Percentiles rank a stretch among this genome's conserved stretches.
phyloP scores from a whole-genome alignment of 768 basidiomycete species.

The Omphalotus guepiniiformis region DNA sequence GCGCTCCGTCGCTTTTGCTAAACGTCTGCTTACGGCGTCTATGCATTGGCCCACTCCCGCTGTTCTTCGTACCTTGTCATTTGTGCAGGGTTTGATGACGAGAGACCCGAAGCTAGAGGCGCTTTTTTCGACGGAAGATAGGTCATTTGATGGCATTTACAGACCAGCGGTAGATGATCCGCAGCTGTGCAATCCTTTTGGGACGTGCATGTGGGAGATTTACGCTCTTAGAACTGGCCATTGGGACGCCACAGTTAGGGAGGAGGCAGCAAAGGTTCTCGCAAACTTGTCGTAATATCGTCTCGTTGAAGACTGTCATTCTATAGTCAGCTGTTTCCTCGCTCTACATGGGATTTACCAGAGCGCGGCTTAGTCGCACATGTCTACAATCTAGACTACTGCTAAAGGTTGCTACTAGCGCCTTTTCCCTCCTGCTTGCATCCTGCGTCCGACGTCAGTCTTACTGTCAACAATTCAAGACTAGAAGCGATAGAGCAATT shows the following conservation, averaged over 20 bases:
- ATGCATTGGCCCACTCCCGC: slow-evolving; percentile 75
- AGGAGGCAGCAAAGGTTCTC: slow-evolving; percentile 57
- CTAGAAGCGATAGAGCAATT: too few species aligned
- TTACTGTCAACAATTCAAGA: too few species aligned
- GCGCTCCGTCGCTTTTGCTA: slow-evolving; percentile 88
- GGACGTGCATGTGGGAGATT: slow-evolving; percentile 85
- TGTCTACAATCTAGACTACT: too few species aligned
- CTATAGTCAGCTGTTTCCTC: too few species aligned
- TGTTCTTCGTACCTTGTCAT: slow-evolving; percentile 65
- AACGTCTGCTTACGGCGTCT: slow-evolving; percentile 79
- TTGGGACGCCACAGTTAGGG: slow-evolving; percentile 64
- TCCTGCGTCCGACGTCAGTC: too few species aligned
- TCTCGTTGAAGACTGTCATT: too few species aligned
- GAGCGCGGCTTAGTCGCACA: too few species aligned
- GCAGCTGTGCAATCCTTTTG: slow-evolving; percentile 76
- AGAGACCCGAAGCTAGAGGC: slow-evolving; percentile 81
- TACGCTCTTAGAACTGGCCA: slow-evolving; percentile 56
- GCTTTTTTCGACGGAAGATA: slow-evolving; percentile 83
- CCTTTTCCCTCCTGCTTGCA: too few species aligned
- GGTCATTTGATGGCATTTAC: slow-evolving; percentile 80
- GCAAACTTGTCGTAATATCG: not conserved
- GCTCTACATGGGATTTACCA: too few species aligned
- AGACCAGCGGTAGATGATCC: slow-evolving; percentile 86
- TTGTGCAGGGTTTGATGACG: slow-evolving; percentile 66
- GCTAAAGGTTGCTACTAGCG: too few species aligned